Evolutionary conservation across 352 stramenopile species (phyloP).

Genomic region (Pythium periplocum): DNA sequence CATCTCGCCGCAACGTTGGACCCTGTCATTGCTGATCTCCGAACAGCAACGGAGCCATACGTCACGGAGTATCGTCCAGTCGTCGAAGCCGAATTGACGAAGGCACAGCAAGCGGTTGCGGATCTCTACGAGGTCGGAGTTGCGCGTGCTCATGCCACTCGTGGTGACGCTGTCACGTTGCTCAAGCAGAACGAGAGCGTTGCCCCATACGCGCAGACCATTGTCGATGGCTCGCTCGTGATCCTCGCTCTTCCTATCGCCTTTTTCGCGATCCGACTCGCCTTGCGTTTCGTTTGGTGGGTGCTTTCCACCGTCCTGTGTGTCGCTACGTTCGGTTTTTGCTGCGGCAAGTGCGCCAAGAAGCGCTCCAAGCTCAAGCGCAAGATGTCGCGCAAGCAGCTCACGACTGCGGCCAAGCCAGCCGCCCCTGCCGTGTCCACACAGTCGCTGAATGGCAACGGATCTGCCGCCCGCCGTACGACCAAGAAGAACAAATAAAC

Average conservation of each 20-base stretch:
- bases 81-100: slow-evolving; percentile 36
- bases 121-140: slow-evolving; percentile 40
- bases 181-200: slow-evolving; percentile 60
- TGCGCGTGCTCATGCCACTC: slow-evolving; percentile 35
- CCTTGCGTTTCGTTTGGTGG: slow-evolving; percentile 51
- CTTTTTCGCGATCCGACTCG: slow-evolving; percentile 41
- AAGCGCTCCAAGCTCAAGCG: slow-evolving; percentile 47
- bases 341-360: slow-evolving; percentile 33
- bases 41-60: slow-evolving; percentile 42
- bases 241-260: slow-evolving; percentile 41
- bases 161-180: slow-evolving; percentile 42
- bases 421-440: slow-evolving; percentile 2
- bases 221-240: slow-evolving; percentile 54
- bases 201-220: slow-evolving; percentile 52
- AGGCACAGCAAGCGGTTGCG: slow-evolving; percentile 28
- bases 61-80: slow-evolving; percentile 50
- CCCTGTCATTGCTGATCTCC: slow-evolving; percentile 49
- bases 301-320: slow-evolving; percentile 44
- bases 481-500: slow-evolving; percentile 11
- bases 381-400: slow-evolving; percentile 30
- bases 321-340: slow-evolving; percentile 49
- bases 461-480: slow-evolving; percentile 5
- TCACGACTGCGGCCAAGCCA: slow-evolving; percentile 9
- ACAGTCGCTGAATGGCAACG: slow-evolving; percentile 6
- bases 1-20: slow-evolving; percentile 64